Evolutionary conservation across 441 rosid species (phyloP).

Genomic region (Gossypium gossypioides): DNA sequence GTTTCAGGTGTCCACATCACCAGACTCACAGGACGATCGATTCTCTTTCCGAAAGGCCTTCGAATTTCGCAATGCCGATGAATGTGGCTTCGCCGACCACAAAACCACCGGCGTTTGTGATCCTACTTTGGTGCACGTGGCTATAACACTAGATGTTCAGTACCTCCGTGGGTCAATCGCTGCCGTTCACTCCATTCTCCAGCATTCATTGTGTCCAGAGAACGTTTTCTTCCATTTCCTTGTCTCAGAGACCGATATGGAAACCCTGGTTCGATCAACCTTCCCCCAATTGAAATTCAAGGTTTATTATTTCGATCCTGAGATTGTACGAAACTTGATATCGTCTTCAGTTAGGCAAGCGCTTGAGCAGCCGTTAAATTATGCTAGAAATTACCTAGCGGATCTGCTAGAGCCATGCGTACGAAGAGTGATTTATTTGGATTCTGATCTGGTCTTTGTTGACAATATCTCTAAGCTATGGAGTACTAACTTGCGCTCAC

Average conservation of each 20-base stretch:
- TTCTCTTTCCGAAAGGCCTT: conserved; percentile 42
- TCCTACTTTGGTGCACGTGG: conserved; percentile 56
- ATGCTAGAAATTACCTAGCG: conserved; percentile 68
- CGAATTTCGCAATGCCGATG: conserved; percentile 52
- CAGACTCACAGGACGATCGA: conserved; percentile 10
- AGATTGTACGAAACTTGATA: conserved; percentile 46
- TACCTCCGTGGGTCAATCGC: conserved; percentile 71
- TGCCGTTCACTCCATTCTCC: conserved; percentile 59
- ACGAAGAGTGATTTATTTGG: conserved; percentile 50
- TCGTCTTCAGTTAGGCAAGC: conserved; percentile 70
- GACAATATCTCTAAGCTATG: conserved; percentile 58
- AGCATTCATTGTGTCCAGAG: conserved; percentile 55
- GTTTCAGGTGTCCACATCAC: not conserved
- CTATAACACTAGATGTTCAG: conserved; percentile 61
- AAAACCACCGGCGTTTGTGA: conserved; percentile 34
- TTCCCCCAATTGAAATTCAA: conserved; percentile 60
- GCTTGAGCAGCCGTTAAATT: conserved; percentile 67
- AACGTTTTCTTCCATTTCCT: conserved; percentile 60
- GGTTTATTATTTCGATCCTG: conserved; percentile 60
- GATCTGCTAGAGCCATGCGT: conserved; percentile 70
- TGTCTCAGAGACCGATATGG: conserved; percentile 43
- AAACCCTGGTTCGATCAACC: conserved; percentile 51
- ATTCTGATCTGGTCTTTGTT: conserved; percentile 58
- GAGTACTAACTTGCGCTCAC: conserved; percentile 38
- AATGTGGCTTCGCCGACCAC: conserved; percentile 30